Evolutionary conservation across 495 filamentous ascomycete genomes (phyloP), one percentile per base, ranked within the genome.

Genomic region (Rusavskia elegans): DNA sequence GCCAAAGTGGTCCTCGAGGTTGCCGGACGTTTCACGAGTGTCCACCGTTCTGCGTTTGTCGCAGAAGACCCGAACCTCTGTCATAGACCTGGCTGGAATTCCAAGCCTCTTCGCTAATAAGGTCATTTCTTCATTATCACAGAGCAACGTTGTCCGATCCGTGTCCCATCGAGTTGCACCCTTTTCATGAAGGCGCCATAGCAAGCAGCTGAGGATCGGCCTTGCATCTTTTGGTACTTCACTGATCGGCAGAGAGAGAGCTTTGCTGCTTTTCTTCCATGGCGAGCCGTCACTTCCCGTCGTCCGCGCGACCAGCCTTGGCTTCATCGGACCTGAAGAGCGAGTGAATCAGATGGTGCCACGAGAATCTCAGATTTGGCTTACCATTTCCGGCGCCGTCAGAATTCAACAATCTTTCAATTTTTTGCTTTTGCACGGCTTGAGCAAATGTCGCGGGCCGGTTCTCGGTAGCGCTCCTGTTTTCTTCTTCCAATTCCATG

Each of bases 111-210:
- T 40, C n/a, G 59, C 59, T 21, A 57, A 46, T 27, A 16, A 23
- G 17, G 17, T 13, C 29, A 45, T 41, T 11, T 53, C 48, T 17
- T 39, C 17, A 16, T 61, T 46, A 17, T 61, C 42, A 44, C 49
- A 56, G n/a, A 59, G 25, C 0, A 61, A 35, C 41, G 56, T 56
- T 27, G 57, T 36, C 13, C 54, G 50, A 10, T 59, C 54, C 5
- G 45, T 46, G 49, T 61, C 56, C 38, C 53, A 55, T 5, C 56
- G 53, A 21, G 55, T 46, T 30, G 56, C 56, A 21, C 53, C 39
- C 25, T 44, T 58, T 41, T 61, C 59, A 46, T 61, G 55, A 2
- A 61, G 40, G 10, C 53, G 53, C 59, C 59, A 61, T 8, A 61
- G 54, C 17, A 51, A 45, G 54, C 49, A 58, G 45, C 59, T 57